Conservation (phyloP, 208 protist species). For the Trypanosoma brucei region DNA sequence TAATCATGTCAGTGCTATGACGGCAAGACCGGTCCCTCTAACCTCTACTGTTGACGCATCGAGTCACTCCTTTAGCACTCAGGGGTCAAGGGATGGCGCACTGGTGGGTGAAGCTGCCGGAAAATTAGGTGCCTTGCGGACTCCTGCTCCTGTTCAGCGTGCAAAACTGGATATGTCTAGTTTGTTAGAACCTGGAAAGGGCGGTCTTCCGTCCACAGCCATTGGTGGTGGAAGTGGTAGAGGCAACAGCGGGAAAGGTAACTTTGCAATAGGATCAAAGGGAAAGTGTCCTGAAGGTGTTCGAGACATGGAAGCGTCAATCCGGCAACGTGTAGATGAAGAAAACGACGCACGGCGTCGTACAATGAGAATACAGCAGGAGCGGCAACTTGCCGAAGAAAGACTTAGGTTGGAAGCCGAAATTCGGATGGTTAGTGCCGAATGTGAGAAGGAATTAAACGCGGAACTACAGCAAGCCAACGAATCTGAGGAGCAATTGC, state of each 20-base stretch:
- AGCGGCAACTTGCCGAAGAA: constrained; percentile 27
- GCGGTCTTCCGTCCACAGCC: background rate
- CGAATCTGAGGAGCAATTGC: background rate
- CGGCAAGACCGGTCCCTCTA: background rate
- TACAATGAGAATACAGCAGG: constrained; percentile 30
- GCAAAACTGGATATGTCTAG: constrained; percentile 11
- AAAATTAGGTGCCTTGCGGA: constrained; percentile 14
- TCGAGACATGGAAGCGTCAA: constrained; percentile 49
- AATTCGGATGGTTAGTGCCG: constrained; percentile 17
- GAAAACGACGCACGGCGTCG: constrained; percentile 42
- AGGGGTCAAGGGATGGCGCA: no score
- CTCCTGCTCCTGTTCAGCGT: constrained; percentile 14
- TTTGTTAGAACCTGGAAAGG: background rate
- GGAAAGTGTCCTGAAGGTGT: constrained; percentile 20
- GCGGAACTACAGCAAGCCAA: constrained; percentile 13
- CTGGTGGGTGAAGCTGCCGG: background rate
- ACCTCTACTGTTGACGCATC: background rate
- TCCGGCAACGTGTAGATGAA: constrained; percentile 51
- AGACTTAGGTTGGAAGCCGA: constrained; percentile 10
- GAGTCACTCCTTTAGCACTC: no score
- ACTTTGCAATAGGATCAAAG: background rate
- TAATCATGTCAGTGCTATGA: background rate
- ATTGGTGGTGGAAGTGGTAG: background rate
- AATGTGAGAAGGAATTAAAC: constrained; percentile 26
- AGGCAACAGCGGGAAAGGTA: background rate